phyloP scores from a whole-genome alignment of 2,329 filamentous ascomycete genomes.

The Ceratocystis diversiconidia region DNA sequence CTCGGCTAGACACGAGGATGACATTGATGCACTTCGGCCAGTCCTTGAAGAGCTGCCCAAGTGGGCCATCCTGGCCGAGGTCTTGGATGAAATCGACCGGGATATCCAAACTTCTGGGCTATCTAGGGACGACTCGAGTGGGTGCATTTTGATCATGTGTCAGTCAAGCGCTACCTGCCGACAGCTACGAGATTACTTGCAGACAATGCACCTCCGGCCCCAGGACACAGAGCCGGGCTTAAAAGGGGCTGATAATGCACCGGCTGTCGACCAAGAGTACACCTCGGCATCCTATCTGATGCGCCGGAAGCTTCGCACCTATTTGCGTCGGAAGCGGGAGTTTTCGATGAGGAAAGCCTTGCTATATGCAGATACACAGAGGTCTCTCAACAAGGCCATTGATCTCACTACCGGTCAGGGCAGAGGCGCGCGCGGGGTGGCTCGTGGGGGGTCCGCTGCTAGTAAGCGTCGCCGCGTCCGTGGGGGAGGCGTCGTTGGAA shows the following conservation, averaged over 20 bases:
- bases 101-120: slow-evolving; percentile 74
- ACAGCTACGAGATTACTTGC: slow-evolving; percentile 80
- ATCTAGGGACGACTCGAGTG: slow-evolving; percentile 68
- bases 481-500: slow-evolving; percentile 53
- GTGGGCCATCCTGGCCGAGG: slow-evolving; percentile 77
- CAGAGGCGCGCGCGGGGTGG: slow-evolving; percentile 38
- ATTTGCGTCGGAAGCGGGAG: slow-evolving; percentile 79
- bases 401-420: slow-evolving; percentile 30
- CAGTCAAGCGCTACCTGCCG: slow-evolving; percentile 72
- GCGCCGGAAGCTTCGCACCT: slow-evolving; percentile 71
- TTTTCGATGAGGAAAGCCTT: slow-evolving; percentile 73
- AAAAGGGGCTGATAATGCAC: slow-evolving; percentile 18
- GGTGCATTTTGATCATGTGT: slow-evolving; percentile 93
- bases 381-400: slow-evolving; percentile 52
- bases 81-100: slow-evolving; percentile 83
- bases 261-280: slow-evolving; percentile 33
- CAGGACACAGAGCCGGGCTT: slow-evolving; percentile 31
- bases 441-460: slow-evolving; percentile 23
- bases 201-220: slow-evolving; percentile 69
- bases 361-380: slow-evolving; percentile 68
- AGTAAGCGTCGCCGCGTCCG: slow-evolving; percentile 79
- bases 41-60: slow-evolving; percentile 92
- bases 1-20: slow-evolving; percentile 21
- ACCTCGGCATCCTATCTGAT: slow-evolving; percentile 76
- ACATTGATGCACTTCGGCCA: slow-evolving; percentile 52